Evolutionary conservation across 306 rosid species (phyloP).

Genomic region (Hippophae gyantsensis): DNA sequence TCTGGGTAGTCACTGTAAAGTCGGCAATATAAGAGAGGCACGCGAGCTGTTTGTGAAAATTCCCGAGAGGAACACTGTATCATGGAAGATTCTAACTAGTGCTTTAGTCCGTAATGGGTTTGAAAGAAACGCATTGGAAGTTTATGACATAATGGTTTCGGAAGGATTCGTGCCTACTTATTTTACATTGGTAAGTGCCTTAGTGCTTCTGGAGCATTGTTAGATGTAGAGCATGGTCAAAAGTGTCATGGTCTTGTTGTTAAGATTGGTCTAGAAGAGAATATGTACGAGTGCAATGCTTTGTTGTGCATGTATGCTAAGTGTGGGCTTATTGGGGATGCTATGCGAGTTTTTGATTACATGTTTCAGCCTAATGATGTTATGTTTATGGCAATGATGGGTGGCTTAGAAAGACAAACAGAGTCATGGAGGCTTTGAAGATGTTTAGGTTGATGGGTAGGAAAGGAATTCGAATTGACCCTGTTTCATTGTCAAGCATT

Average conservation of each 20-base stretch:
- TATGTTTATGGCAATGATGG: slow-evolving; percentile 63
- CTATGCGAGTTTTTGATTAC: slow-evolving; percentile 39
- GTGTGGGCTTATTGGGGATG: slow-evolving; percentile 46
- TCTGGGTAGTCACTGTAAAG: slow-evolving; percentile 37
- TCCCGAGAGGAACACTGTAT: slow-evolving; percentile 59
- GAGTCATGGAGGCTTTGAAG: slow-evolving; percentile 37
- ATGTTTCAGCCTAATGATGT: slow-evolving; percentile 61
- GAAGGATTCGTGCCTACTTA: slow-evolving; percentile 47
- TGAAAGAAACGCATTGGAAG: slow-evolving; percentile 39
- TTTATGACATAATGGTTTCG: slow-evolving; percentile 36
- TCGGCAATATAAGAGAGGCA: slow-evolving; percentile 24
- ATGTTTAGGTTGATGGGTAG: slow-evolving; percentile 53
- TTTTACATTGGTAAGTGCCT: slow-evolving; percentile 53
- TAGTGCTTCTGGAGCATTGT: slow-evolving; percentile 42
- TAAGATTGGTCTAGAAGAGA: slow-evolving; percentile 45
- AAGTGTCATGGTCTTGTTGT: slow-evolving; percentile 51
- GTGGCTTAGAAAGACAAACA: slow-evolving; percentile 39
- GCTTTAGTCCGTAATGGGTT: slow-evolving; percentile 41
- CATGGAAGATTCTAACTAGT: slow-evolving; percentile 51
- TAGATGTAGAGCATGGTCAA: slow-evolving; percentile 41
- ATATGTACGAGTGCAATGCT: slow-evolving; percentile 48
- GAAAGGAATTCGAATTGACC: slow-evolving; percentile 44
- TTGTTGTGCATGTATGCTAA: slow-evolving; percentile 52
- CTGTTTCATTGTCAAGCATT: slow-evolving; percentile 52
- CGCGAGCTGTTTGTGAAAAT: slow-evolving; percentile 39